Evolutionary conservation across 140 eudicot genomes (phyloP).

Genomic region (Bidens hawaiensis): DNA sequence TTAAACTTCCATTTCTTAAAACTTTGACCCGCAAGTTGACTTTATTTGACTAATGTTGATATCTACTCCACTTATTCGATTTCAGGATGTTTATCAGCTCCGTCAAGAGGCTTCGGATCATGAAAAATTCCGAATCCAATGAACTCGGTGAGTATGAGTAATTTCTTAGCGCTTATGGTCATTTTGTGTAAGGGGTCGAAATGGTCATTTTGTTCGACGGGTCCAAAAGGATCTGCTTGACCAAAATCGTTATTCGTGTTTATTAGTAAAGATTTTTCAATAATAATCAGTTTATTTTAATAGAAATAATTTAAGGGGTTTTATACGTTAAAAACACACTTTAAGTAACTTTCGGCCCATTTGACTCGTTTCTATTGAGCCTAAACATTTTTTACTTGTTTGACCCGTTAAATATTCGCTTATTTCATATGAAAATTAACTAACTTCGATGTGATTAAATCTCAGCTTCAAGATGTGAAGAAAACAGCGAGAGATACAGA

Average conservation of each 20-base stretch:
- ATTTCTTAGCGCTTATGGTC: background rate
- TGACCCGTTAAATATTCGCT: background rate
- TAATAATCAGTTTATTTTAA: background rate
- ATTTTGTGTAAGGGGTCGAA: background rate
- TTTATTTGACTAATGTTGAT: background rate
- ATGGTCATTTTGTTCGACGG: too few species aligned
- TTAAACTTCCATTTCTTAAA: background rate
- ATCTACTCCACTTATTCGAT: conserved; percentile 3
- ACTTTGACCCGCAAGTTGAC: background rate
- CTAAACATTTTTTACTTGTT: background rate
- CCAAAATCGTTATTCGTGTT: background rate
- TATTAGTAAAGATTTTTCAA: background rate
- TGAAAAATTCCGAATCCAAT: conserved; percentile 74
- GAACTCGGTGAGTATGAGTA: conserved; percentile 58
- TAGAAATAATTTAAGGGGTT: background rate
- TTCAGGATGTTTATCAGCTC: conserved; percentile 82
- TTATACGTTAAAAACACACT: background rate
- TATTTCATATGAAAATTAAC: background rate
- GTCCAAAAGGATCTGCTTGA: background rate
- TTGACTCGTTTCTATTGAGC: background rate
- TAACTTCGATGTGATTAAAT: background rate
- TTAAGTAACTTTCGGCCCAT: background rate
- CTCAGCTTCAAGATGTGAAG: conserved; percentile 49
- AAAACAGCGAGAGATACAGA: conserved; percentile 15
- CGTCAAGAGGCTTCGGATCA: conserved; percentile 82